Conservation (phyloP, 805 yeast genomes). For the Wickerhamomyces pijperi region DNA sequence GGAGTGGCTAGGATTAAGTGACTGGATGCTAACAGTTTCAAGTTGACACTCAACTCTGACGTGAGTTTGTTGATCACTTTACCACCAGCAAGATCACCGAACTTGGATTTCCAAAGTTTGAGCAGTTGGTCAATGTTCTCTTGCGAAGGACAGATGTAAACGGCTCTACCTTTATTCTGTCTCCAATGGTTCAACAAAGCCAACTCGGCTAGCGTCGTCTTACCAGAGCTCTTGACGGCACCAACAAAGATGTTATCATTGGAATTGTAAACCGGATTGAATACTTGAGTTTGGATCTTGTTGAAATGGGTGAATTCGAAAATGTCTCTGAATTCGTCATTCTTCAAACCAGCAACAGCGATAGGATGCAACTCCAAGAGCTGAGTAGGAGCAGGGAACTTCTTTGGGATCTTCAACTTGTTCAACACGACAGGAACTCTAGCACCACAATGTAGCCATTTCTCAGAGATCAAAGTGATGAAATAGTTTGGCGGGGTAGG, state of each 20-base stretch:
- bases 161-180: conserved; percentile 54
- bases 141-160: conserved; percentile 61
- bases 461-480: conserved; percentile 63
- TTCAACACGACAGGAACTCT: conserved; percentile 49
- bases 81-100: conserved; percentile 41
- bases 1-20: conserved; percentile 76
- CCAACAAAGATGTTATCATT: conserved; percentile 58
- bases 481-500: conserved; percentile 63
- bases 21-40: conserved; percentile 41
- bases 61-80: conserved; percentile 46
- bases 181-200: conserved; percentile 68
- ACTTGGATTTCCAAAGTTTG: conserved; percentile 42
- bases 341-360: conserved; percentile 36
- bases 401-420: conserved; percentile 44
- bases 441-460: conserved; percentile 72
- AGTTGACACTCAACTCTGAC: conserved; percentile 39
- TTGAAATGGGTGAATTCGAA: conserved; percentile 50
- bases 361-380: conserved; percentile 40
- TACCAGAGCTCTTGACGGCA: conserved; percentile 67
- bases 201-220: conserved; percentile 59
- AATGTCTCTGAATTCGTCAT: conserved; percentile 32
- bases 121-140: conserved; percentile 36
- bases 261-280: conserved; percentile 44
- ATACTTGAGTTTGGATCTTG: conserved; percentile 62
- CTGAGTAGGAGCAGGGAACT: conserved; percentile 51